Conservation (phyloP, 495 filamentous ascomycete genomes). For the Talaromyces adpressus region DNA sequence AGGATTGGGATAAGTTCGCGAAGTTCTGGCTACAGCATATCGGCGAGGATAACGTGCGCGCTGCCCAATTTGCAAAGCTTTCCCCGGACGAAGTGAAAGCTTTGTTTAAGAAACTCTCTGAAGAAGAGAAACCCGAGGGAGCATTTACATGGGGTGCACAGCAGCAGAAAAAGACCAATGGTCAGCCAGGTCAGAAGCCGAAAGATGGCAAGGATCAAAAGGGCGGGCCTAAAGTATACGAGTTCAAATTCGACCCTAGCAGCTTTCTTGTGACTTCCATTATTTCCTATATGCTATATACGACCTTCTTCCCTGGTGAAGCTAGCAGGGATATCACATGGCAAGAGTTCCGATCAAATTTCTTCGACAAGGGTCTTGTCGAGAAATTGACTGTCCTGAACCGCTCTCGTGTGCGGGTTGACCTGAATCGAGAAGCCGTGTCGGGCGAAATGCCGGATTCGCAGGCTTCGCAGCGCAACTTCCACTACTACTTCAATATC, state of each 20-base stretch:
- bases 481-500: slow-evolving; percentile 91
- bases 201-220: slow-evolving; percentile 20
- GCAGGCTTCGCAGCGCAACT: slow-evolving; percentile 56
- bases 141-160: slow-evolving; percentile 17
- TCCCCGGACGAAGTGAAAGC: slow-evolving; percentile 33
- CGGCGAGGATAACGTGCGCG: slow-evolving; percentile 25
- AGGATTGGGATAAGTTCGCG: slow-evolving; percentile 31
- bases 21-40: slow-evolving; percentile 30
- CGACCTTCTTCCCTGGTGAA: slow-evolving; percentile 57
- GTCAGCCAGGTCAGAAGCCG: slow-evolving; percentile 20
- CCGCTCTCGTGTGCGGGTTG: slow-evolving; percentile 65
- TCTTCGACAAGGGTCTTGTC: slow-evolving; percentile 91
- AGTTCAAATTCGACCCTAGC: slow-evolving; percentile 49
- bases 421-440: slow-evolving; percentile 76
- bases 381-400: slow-evolving; percentile 83
- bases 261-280: slow-evolving; percentile 50
- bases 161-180: slow-evolving; percentile 19
- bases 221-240: slow-evolving; percentile 22
- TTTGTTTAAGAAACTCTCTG: slow-evolving; percentile 10
- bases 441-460: slow-evolving; percentile 76
- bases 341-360: slow-evolving; percentile 90
- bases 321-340: slow-evolving; percentile 80
- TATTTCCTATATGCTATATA: slow-evolving; percentile 55
- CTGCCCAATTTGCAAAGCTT: slow-evolving; percentile 41
- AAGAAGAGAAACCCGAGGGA: slow-evolving; percentile 24